These are phyloP conservation scores for Heracleum sosnowskyi DNA, from an alignment of 129 eudicot species.

Conservation along the genomic window DNA sequence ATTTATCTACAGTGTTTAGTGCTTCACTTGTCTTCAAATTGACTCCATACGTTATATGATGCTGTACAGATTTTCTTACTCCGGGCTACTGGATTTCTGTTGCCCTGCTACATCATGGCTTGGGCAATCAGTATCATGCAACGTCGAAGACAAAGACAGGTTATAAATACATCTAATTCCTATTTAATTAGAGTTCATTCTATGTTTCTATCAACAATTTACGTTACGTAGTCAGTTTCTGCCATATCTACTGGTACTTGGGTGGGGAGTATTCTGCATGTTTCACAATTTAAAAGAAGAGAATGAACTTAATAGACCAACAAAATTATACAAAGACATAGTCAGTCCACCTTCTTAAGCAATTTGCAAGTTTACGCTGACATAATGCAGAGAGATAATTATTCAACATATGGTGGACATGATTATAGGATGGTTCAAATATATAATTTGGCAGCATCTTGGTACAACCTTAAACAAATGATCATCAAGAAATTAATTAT, in stretches of 20 bases:
- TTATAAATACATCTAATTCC: conserved; percentile 12
- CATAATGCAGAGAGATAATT: neutral
- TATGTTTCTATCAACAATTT: neutral
- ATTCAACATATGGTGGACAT: neutral
- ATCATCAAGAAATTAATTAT: too few species aligned
- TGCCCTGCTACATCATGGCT: conserved; percentile 95
- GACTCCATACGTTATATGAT: neutral
- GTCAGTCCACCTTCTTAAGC: neutral
- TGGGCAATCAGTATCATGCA: conserved; percentile 96
- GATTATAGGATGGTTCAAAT: neutral
- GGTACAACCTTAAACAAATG: neutral
- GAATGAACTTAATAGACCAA: neutral
- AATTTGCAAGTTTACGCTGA: neutral
- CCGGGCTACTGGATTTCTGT: conserved; percentile 86
- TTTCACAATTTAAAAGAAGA: neutral
- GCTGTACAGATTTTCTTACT: conserved; percentile 75
- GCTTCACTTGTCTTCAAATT: neutral
- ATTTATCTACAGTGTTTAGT: neutral
- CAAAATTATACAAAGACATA: neutral
- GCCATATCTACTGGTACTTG: neutral
- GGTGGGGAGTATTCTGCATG: neutral
- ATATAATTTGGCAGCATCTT: neutral
- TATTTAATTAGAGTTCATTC: neutral
- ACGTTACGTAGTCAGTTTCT: neutral
- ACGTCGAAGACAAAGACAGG: conserved; percentile 97